Evolutionary conservation across 768 basidiomycete genomes (phyloP).

Genomic region (Termitomyces sp.): DNA sequence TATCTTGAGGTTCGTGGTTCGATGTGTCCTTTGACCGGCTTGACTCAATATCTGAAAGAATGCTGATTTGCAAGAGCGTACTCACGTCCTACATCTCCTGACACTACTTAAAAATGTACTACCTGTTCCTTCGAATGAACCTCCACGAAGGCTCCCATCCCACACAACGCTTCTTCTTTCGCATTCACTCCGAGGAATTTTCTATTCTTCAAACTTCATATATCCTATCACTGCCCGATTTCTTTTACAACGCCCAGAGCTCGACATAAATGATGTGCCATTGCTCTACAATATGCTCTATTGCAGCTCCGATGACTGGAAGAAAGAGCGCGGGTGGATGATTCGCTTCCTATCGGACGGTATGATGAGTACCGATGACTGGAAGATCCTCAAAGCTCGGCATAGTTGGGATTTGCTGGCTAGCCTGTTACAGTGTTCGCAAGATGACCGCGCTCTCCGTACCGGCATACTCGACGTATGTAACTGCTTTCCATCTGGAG

Average conservation of each 20-base stretch:
- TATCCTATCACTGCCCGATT: slow-evolving; percentile 86
- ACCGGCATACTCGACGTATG: slow-evolving; percentile 63
- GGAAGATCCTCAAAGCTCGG: slow-evolving; percentile 72
- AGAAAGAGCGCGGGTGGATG: slow-evolving; percentile 88
- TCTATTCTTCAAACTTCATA: slow-evolving; percentile 83
- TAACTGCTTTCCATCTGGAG: not conserved
- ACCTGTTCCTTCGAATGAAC: slow-evolving; percentile 31
- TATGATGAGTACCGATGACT: slow-evolving; percentile 69
- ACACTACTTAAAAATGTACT: slow-evolving; percentile 56
- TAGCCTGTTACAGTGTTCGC: slow-evolving; percentile 69
- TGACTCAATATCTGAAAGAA: slow-evolving; percentile 21
- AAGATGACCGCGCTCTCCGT: slow-evolving; percentile 45
- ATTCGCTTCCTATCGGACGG: slow-evolving; percentile 78
- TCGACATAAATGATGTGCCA: slow-evolving; percentile 82
- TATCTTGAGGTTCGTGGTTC: slow-evolving; percentile 51
- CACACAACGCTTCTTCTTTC: slow-evolving; percentile 77
- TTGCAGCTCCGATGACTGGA: slow-evolving; percentile 74
- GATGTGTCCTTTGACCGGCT: not conserved
- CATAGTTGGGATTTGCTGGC: slow-evolving; percentile 89
- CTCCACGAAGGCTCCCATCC: slow-evolving; percentile 59
- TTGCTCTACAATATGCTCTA: slow-evolving; percentile 89
- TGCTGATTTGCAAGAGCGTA: slow-evolving; percentile 72
- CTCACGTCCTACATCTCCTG: slow-evolving; percentile 68
- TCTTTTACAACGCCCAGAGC: slow-evolving; percentile 79
- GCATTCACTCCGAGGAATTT: slow-evolving; percentile 76